Base-by-base conservation (phyloP, 805 yeast species). In the Cephaloascus albidus region DNA sequence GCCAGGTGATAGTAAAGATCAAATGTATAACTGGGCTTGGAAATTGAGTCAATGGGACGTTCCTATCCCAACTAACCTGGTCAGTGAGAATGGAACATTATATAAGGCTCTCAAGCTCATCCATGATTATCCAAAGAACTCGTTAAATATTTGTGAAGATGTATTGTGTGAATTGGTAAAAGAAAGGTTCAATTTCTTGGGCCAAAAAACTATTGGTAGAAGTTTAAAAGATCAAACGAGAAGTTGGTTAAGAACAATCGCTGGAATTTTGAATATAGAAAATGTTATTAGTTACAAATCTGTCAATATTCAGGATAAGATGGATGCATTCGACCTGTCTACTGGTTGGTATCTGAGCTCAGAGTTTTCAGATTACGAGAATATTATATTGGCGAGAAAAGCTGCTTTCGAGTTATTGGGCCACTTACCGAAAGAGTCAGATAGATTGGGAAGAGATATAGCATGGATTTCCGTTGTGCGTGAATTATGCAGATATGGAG, bases 21-120 rank as follows among this genome's bases (percentile, higher is more conserved):
- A 18, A 19, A 19, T 57, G 1, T 83, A 70, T 52, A 77, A 73
- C 42, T 79, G 87, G 76, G 74, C 79, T 1, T 81, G 96, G 87
- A 83, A 83, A 50, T 57, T 89, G 33, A 74, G 71, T 34, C 73
- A 75, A 37, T 89, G 97, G 97, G 82, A 81, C 39, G 43, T 84
- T 1, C 85, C 94, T 0, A 44, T 53, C 0, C 67, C 79, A 1
- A 53, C 50, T 2, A 45, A 42, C 0, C 52, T 70, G 0, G 38
- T 39, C 0, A 55, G 63, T 1, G 72, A 66, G 32, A 65, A 74
- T 35, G 72, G 70, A 35, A 59, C 65, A 2, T 56, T 80, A 2
- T 86, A 81, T 51, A 61, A 64, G 3, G 52, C 75, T 1, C 58
- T 83, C 43, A 79, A 74, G 45, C 52, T 53, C 3, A 48, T 76